Conservation (phyloP, 2,329 filamentous ascomycete species). For the Botrytis elliptica region DNA sequence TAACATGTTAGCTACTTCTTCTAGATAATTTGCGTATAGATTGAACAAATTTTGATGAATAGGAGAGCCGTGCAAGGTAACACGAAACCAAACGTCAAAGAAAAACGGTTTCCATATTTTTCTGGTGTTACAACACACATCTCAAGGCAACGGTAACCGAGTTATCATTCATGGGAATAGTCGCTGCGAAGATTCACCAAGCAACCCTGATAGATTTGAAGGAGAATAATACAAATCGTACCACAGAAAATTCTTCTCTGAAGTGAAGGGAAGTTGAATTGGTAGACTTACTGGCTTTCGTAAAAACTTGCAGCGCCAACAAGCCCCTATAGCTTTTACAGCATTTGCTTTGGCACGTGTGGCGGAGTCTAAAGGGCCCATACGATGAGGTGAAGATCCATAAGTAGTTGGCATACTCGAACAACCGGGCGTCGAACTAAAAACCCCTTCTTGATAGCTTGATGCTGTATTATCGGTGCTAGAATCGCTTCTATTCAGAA, state of each 20-base stretch:
- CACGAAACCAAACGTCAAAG: not conserved
- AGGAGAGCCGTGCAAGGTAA: not conserved
- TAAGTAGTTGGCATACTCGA: constrained; percentile 13
- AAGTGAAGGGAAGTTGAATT: not conserved
- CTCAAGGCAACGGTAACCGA: not conserved
- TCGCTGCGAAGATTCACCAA: rapidly evolving
- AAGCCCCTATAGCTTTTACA: constrained; percentile 26
- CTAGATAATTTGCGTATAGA: not conserved
- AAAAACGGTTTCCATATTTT: not conserved
- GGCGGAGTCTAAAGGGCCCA: constrained; percentile 18
- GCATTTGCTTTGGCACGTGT: constrained; percentile 24
- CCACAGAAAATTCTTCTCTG: not conserved
- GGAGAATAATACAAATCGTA: not conserved
- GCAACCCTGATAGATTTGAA: no score
- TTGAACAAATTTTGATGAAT: not conserved
- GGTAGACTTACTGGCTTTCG: constrained; percentile 22
- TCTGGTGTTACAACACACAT: not conserved
- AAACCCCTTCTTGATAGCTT: constrained; percentile 20
- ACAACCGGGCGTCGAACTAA: constrained; percentile 8
- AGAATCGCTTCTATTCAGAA: not conserved
- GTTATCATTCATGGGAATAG: no score
- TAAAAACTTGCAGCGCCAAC: constrained; percentile 27
- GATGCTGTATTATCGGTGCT: not conserved
- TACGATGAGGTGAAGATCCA: constrained; percentile 15
- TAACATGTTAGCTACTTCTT: not conserved